A percentile compares a stretch with the other conserved stretches of the same genome.
Conservation (phyloP, 768 basidiomycete species). For the Russula abietina region DNA sequence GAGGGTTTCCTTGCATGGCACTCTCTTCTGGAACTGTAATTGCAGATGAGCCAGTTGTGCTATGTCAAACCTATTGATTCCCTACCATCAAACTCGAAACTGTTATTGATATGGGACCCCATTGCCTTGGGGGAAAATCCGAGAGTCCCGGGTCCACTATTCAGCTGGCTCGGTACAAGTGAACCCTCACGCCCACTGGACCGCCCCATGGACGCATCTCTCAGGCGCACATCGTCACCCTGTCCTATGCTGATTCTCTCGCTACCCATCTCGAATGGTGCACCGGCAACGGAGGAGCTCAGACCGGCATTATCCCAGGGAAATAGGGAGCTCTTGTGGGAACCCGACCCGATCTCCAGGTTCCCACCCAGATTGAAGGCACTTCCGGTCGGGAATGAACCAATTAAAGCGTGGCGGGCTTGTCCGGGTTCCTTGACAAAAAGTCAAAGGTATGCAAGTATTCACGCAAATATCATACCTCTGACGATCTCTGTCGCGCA, state of each 20-base stretch:
- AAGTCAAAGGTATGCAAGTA: neutral
- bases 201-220: constrained; percentile 40
- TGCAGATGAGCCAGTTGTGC: neutral
- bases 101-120: constrained; percentile 45
- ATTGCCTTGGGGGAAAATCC: constrained; percentile 47
- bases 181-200: constrained; percentile 55
- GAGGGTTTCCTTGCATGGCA: constrained; percentile 30
- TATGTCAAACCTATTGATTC: constrained; percentile 23
- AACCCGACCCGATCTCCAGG: constrained; percentile 39
- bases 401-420: constrained; percentile 66
- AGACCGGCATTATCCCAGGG: constrained; percentile 78
- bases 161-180: constrained; percentile 31
- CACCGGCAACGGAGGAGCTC: constrained; percentile 49
- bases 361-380: constrained; percentile 40
- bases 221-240: constrained; percentile 47
- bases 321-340: constrained; percentile 66
- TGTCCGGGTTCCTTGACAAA: constrained; percentile 73
- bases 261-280: constrained; percentile 34
- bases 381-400: constrained; percentile 45
- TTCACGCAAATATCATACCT: constrained; percentile 36
- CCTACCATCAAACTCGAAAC: constrained; percentile 63
- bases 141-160: constrained; percentile 31
- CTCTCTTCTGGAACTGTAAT: constrained; percentile 30
- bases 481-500: constrained; percentile 46
- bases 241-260: constrained; percentile 46